Percentiles rank a stretch among this genome's conserved stretches.
Evolutionary conservation across 495 filamentous ascomycete species (phyloP).

Genomic region (Penicillium angulare): DNA sequence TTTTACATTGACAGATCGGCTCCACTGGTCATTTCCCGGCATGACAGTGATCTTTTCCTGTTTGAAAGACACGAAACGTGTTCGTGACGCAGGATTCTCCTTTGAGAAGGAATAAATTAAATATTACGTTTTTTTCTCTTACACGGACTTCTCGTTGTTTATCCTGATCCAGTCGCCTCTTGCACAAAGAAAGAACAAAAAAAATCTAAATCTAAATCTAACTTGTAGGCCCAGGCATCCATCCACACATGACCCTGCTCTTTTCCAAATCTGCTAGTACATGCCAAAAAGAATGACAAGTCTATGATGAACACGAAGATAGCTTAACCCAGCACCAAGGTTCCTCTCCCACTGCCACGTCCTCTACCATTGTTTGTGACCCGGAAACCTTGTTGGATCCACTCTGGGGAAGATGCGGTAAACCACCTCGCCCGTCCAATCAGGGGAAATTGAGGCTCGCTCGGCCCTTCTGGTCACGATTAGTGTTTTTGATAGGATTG

Average conservation of each 20-base stretch:
- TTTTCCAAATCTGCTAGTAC: neutral
- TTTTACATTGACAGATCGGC: too few species aligned
- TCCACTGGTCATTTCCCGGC: constrained; percentile 11
- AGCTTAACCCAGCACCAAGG: neutral
- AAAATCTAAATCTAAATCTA: too few species aligned
- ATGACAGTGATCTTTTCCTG: neutral
- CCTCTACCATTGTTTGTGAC: too few species aligned
- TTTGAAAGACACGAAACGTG: neutral
- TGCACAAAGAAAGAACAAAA: too few species aligned
- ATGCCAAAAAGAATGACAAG: too few species aligned
- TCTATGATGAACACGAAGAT: neutral
- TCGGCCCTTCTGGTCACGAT: too few species aligned
- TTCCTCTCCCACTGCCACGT: neutral
- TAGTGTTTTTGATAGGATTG: too few species aligned
- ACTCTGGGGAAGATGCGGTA: too few species aligned
- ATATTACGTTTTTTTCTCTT: neutral
- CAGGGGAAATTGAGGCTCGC: too few species aligned
- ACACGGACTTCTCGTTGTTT: neutral
- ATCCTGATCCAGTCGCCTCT: neutral
- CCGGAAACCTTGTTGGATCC: too few species aligned
- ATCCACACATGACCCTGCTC: neutral
- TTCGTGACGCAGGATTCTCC: neutral
- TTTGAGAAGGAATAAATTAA: neutral
- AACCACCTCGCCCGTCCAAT: too few species aligned
- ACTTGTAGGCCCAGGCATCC: neutral